A percentile compares a stretch with the other conserved stretches of the same genome.
These are phyloP conservation scores for Alternaria conjuncta DNA, from an alignment of 2,329 filamentous ascomycete species.

Conservation along the genomic window DNA sequence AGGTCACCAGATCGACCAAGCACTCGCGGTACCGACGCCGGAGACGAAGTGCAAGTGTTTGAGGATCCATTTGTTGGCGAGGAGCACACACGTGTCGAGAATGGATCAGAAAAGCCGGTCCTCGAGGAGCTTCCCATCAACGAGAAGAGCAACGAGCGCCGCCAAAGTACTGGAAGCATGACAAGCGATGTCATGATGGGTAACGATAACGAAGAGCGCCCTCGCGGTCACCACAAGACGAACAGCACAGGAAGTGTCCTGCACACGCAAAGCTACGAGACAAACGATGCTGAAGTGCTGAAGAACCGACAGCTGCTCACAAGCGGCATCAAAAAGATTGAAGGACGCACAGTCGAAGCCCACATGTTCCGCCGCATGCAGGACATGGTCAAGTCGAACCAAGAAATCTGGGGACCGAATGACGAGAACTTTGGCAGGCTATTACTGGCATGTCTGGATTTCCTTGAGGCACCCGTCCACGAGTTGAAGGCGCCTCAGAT, in stretches of 20 bases:
- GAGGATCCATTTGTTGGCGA: conserved; percentile 59
- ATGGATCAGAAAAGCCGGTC: conserved; percentile 51
- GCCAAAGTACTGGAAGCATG: conserved; percentile 39
- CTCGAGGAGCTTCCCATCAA: conserved; percentile 60
- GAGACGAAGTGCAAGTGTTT: conserved; percentile 58
- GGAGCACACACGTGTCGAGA: conserved; percentile 29
- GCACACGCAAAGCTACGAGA: conserved; percentile 38
- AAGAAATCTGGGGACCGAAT: conserved; percentile 67
- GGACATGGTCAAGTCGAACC: conserved; percentile 71
- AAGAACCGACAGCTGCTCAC: conserved; percentile 67
- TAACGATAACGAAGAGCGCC: conserved; percentile 31
- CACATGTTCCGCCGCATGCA: conserved; percentile 82
- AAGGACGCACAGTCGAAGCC: conserved; percentile 74
- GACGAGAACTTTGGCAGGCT: conserved; percentile 74
- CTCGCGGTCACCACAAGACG: conserved; percentile 46
- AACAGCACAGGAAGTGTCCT: conserved; percentile 46
- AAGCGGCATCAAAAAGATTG: conserved; percentile 77
- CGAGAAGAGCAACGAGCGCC: conserved; percentile 50
- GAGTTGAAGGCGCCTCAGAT: conserved; percentile 60
- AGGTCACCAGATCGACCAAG: conserved; percentile 44
- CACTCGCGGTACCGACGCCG: conserved; percentile 39
- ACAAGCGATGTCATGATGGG: conserved; percentile 37
- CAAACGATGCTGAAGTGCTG: conserved; percentile 49
- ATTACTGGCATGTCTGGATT: conserved; percentile 72
- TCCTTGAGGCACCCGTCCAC: conserved; percentile 66